Percentiles rank a stretch among this genome's conserved stretches.
phyloP scores from a whole-genome alignment of 2,329 filamentous ascomycete genomes.

The Hyphodiscus sp. region DNA sequence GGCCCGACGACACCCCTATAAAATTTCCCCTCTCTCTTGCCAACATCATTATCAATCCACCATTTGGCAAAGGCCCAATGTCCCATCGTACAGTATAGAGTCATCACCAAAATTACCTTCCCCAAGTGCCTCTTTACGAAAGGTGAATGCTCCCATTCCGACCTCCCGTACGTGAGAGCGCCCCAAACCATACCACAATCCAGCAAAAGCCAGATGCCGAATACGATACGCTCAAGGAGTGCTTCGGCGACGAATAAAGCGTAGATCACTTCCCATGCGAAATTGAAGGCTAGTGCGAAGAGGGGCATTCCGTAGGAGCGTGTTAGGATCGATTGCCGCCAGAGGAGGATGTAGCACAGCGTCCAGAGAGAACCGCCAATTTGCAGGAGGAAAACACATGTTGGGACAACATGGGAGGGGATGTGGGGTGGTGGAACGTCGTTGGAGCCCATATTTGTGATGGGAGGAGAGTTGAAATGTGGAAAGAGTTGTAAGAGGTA shows the following conservation, averaged over 20 bases:
- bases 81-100: conserved; percentile 32
- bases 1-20: conserved; percentile 35
- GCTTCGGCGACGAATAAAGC: conserved; percentile 40
- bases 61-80: conserved; percentile 40
- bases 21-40: conserved; percentile 33
- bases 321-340: conserved; percentile 38
- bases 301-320: conserved; percentile 45
- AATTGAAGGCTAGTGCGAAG: conserved; percentile 41
- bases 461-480: background rate
- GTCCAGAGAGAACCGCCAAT: conserved; percentile 22
- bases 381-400: conserved; percentile 15
- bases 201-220: conserved; percentile 42
- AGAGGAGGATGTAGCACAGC: conserved; percentile 40
- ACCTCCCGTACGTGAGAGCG: conserved; percentile 37
- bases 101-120: conserved; percentile 31
- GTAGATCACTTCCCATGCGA: conserved; percentile 47
- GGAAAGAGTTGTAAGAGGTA: background rate
- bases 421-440: conserved; percentile 18
- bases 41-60: conserved; percentile 44
- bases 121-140: conserved; percentile 37
- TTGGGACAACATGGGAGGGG: conserved; percentile 7
- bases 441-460: conserved; percentile 20
- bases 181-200: conserved; percentile 42
- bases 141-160: conserved; percentile 38
- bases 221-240: conserved; percentile 37